These are phyloP conservation scores for Clathrospora elynae DNA, from an alignment of 2,329 filamentous ascomycete species.

Conservation along the genomic window DNA sequence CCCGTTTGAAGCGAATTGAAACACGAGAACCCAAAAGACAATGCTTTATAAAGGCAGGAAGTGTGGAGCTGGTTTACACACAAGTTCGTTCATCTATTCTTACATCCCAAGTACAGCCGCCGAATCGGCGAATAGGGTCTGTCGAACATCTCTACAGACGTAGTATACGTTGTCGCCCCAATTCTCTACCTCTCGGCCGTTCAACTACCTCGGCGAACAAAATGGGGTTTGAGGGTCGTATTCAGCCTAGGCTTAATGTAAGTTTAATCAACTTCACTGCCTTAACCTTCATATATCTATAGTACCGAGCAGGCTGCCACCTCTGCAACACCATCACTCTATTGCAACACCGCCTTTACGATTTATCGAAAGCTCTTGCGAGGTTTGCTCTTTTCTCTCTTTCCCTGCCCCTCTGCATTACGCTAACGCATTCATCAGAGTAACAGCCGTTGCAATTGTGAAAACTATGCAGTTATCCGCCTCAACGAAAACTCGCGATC, in stretches of 20 bases:
- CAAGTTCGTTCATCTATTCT: slow-evolving; percentile 6
- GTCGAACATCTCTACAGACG: slow-evolving; percentile 36
- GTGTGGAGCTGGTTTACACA: slow-evolving; percentile 20
- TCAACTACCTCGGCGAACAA: slow-evolving; percentile 31
- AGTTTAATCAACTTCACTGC: no score
- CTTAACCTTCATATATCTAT: background rate
- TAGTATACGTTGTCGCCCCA: slow-evolving; percentile 35
- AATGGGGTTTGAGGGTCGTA: slow-evolving; percentile 34
- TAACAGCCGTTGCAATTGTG: no score
- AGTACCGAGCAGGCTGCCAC: slow-evolving; percentile 13
- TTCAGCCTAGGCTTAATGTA: slow-evolving; percentile 36
- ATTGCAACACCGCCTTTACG: no score
- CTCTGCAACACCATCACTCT: background rate
- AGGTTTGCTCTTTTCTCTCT: no score
- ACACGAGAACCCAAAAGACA: slow-evolving; percentile 21
- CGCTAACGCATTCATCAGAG: no score
- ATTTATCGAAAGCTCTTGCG: no score
- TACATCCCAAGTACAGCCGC: background rate
- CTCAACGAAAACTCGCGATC: no score
- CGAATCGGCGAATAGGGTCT: slow-evolving; percentile 20
- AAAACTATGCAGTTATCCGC: no score
- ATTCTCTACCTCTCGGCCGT: slow-evolving; percentile 34
- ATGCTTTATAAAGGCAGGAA: slow-evolving; percentile 27
- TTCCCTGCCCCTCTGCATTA: no score
- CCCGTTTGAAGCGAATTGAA: slow-evolving; percentile 40